A percentile compares a stretch with the other conserved stretches of the same genome.
phyloP scores from a whole-genome alignment of 345 rosid species.

The Arabis alpina region DNA sequence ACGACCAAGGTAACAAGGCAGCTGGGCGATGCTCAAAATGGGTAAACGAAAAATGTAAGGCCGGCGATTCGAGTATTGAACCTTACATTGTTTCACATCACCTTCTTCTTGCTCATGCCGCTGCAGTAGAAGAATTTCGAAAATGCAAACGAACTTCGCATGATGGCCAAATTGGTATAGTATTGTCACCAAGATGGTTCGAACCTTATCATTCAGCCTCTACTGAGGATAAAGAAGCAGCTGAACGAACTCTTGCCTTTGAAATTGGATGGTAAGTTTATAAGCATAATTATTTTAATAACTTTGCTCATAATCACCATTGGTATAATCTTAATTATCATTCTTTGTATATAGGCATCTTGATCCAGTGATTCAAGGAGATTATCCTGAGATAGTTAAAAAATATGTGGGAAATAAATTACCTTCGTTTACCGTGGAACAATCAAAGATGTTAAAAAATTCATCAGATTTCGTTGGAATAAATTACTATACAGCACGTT shows the following conservation, averaged over 20 bases:
- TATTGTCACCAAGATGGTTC: conserved; percentile 45
- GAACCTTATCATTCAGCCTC: conserved; percentile 40
- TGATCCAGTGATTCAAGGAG: conserved; percentile 43
- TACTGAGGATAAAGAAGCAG: conserved; percentile 38
- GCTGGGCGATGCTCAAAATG: conserved; percentile 49
- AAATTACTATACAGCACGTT: conserved; percentile 40
- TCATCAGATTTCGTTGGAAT: conserved; percentile 44
- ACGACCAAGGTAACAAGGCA: conserved; percentile 44
- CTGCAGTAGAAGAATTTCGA: conserved; percentile 44
- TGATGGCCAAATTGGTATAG: conserved; percentile 44
- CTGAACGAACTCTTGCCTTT: conserved; percentile 36
- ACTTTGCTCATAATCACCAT: background rate
- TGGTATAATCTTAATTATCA: background rate
- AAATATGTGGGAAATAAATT: conserved; percentile 37
- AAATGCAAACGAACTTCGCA: conserved; percentile 28
- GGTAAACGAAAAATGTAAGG: conserved; percentile 36
- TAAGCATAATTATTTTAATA: no score
- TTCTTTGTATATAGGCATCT: conserved; percentile 37
- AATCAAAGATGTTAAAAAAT: conserved; percentile 39
- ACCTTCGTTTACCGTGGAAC: conserved; percentile 40
- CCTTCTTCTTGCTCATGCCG: conserved; percentile 48
- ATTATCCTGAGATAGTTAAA: conserved; percentile 40
- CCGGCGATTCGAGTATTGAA: conserved; percentile 44
- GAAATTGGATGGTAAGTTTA: conserved; percentile 38
- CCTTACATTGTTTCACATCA: conserved; percentile 47